A percentile compares a stretch with the other conserved stretches of the same genome.
These are phyloP conservation scores for Glycine latifolia DNA, from an alignment of 306 rosid species.

Conservation along the genomic window DNA sequence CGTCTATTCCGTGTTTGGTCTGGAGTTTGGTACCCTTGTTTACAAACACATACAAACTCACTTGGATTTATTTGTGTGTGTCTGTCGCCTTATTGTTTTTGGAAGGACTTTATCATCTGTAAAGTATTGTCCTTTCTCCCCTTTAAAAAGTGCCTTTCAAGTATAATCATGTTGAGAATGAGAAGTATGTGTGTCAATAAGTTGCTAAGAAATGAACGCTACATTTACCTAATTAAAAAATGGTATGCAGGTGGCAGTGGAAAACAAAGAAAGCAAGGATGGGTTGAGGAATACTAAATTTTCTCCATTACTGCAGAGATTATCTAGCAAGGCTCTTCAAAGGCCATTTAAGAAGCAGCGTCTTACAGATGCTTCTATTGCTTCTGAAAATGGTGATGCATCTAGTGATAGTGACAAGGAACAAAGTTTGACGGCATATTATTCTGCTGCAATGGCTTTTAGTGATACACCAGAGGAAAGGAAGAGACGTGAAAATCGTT, in stretches of 20 bases:
- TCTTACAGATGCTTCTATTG: slow-evolving; percentile 64
- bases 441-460: slow-evolving; percentile 74
- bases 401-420: slow-evolving; percentile 95
- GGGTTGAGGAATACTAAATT: slow-evolving; percentile 60
- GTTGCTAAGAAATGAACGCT: slow-evolving; percentile 13
- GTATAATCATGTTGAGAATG: slow-evolving; percentile 30
- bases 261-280: slow-evolving; percentile 60
- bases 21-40: slow-evolving; percentile 27
- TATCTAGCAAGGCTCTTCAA: slow-evolving; percentile 61
- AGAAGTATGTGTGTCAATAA: not conserved
- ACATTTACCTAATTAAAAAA: slow-evolving; percentile 18
- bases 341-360: slow-evolving; percentile 86
- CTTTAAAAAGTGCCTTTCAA: not conserved
- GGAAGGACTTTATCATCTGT: not conserved
- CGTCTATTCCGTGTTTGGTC: not conserved
- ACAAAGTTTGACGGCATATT: slow-evolving; percentile 73
- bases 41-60: not conserved
- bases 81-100: not conserved
- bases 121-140: not conserved
- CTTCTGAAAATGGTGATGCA: slow-evolving; percentile 70
- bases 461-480: slow-evolving; percentile 85
- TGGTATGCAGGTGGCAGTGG: slow-evolving; percentile 64
- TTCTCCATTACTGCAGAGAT: slow-evolving; percentile 65
- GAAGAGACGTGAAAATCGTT: slow-evolving; percentile 93
- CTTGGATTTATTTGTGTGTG: not conserved